Evolutionary conservation across 257 asterid species (phyloP).

Genomic region (Mitragyna speciosa): DNA sequence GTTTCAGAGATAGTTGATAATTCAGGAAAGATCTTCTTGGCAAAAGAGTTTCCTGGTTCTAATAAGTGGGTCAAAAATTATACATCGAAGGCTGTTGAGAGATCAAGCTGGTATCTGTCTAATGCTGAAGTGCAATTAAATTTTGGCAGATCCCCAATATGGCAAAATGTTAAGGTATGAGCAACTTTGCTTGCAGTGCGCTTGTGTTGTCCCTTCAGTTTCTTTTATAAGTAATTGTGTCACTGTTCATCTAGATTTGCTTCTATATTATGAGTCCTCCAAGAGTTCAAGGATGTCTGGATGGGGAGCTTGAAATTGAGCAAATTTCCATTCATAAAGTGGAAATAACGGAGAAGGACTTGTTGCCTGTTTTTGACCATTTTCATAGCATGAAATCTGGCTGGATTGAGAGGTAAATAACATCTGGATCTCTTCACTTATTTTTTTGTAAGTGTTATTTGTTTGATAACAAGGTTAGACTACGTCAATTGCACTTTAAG

Average conservation of each 20-base stretch:
- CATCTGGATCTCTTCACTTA: conserved; percentile 2
- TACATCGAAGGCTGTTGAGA: conserved; percentile 38
- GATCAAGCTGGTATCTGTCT: conserved; percentile 53
- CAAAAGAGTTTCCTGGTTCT: conserved; percentile 23
- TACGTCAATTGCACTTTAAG: too few relatives aligned
- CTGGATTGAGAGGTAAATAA: conserved; percentile 44
- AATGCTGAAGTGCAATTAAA: conserved; percentile 70
- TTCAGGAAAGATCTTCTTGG: conserved; percentile 33
- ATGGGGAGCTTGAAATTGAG: conserved; percentile 66
- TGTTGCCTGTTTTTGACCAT: conserved; percentile 57
- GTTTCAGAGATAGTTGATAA: conserved; percentile 40
- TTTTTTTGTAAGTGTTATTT: background rate
- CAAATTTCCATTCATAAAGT: conserved; percentile 49
- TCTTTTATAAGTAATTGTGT: conserved; percentile 3
- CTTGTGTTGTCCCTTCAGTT: conserved; percentile 13
- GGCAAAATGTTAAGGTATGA: conserved; percentile 60
- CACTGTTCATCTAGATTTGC: conserved; percentile 44
- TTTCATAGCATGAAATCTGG: conserved; percentile 48
- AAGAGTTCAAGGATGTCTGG: conserved; percentile 32
- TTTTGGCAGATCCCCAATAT: conserved; percentile 52
- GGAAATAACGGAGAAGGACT: conserved; percentile 52
- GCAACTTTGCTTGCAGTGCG: background rate
- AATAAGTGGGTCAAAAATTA: conserved; percentile 36
- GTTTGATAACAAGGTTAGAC: too few relatives aligned
- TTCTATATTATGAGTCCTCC: conserved; percentile 52